Base-by-base conservation (phyloP, 371 early-diverging fungal genomes). In the Cokeromyces recurvatus region DNA sequence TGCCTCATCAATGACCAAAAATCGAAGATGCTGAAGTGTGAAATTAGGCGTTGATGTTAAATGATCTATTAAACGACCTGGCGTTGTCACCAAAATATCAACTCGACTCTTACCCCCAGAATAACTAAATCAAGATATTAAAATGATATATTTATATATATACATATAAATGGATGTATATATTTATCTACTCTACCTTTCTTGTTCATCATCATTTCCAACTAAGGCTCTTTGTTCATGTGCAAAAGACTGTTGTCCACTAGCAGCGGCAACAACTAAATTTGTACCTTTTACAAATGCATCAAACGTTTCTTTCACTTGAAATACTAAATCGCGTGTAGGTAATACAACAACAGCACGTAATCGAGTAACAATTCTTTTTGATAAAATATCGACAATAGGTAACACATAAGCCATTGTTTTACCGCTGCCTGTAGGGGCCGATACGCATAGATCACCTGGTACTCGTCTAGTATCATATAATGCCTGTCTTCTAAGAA, bases 381-480 rank as follows among this genome's bases (percentile, higher is more conserved):
- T 69, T 12, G 78, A 75, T 24, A 97, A 72, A 27, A 83, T 79
- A 35, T 67, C 90, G 17, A 98, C 79, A 42, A 98, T 90, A 2
- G 99, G 99, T 8, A 99, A 66, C 0, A 94, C 90, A 77, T 95
- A 99, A 0, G 97, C 95, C 39, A 97, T 72, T 1, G 99, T 98
- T 70, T 99, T 99, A 29, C 99, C 99, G 46, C 88, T 88, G 32
- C 95, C 96, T 0, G 96, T 96, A 1, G 95, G 91, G n/a, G 95
- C 91, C 11, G 94, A 91, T 15, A 96, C 89, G 60, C 92, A 92
- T 22, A 96, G 62, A 62, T 94, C 95, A 9, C 84, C 84, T 1
- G 79, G 80, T 7, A 68, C 64, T 27, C 63, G 58, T 19, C 75
- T 67, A 21, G 73, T 74, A 55, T 78, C 74, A 25, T 75, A 76